Conservation (phyloP, 495 filamentous ascomycete genomes). For the Hypomontagnella submonticulosa region DNA sequence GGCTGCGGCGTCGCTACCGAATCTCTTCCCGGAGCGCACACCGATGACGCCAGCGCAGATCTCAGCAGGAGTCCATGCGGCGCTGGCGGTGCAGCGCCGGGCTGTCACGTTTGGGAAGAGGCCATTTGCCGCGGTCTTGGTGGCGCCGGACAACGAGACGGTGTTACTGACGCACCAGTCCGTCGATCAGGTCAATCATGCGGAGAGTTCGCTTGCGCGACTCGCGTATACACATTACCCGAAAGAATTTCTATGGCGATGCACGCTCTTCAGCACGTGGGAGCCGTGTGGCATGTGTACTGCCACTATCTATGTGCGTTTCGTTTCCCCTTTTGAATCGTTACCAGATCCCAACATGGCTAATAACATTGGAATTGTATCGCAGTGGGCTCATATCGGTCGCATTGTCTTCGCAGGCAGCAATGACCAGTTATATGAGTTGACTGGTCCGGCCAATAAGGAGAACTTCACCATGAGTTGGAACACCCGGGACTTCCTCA, state of each 20-base stretch:
- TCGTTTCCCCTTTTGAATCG: not conserved
- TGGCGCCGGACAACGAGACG: constrained; percentile 62
- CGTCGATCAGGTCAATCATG: constrained; percentile 67
- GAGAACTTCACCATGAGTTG: constrained; percentile 66
- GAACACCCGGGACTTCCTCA: constrained; percentile 60
- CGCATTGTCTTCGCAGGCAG: constrained; percentile 64
- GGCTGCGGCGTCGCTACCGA: not conserved
- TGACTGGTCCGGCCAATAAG: constrained; percentile 60
- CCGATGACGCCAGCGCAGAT: constrained; percentile 52
- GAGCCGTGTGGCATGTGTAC: constrained; percentile 68
- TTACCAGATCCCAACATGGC: not conserved
- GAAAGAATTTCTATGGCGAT: constrained; percentile 59
- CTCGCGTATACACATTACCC: constrained; percentile 62
- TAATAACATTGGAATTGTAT: constrained; percentile 44
- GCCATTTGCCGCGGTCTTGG: constrained; percentile 61
- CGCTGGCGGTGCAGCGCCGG: constrained; percentile 54
- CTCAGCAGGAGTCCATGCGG: constrained; percentile 49
- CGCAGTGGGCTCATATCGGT: constrained; percentile 67
- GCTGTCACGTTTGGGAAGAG: constrained; percentile 57
- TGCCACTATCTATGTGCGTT: constrained; percentile 45
- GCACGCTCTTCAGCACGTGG: constrained; percentile 66
- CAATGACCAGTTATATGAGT: constrained; percentile 56
- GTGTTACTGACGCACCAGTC: constrained; percentile 60
- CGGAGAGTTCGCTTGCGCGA: constrained; percentile 62
- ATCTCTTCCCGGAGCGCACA: constrained; percentile 49